Percentiles rank a stretch among this genome's conserved stretches.
Evolutionary conservation across 495 filamentous ascomycete species (phyloP).

Genomic region (Xylaria grammica): DNA sequence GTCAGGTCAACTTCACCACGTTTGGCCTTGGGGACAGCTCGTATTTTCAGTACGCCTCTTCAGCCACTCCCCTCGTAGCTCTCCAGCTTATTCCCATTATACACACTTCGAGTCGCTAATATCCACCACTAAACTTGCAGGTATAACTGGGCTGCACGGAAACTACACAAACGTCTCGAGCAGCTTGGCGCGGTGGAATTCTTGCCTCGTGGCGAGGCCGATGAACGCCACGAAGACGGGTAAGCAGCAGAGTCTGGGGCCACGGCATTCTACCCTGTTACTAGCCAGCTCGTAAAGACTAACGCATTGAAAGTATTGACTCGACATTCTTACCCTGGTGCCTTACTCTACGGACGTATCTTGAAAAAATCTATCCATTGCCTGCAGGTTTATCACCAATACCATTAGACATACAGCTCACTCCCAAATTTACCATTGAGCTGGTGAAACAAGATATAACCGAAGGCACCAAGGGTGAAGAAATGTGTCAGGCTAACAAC

Average conservation of each 20-base stretch:
- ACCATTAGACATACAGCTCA: constrained; percentile 73
- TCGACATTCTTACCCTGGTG: constrained; percentile 83
- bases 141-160: constrained; percentile 92
- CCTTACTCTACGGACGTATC: constrained; percentile 62
- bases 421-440: constrained; percentile 78
- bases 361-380: constrained; percentile 73
- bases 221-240: constrained; percentile 94
- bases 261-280: neutral
- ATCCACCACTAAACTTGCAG: constrained; percentile 45
- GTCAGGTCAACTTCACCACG: constrained; percentile 70
- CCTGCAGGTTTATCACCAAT: constrained; percentile 70
- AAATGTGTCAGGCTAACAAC: constrained; percentile 13
- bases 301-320: constrained; percentile 59
- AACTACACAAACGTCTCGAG: constrained; percentile 80
- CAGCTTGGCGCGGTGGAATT: constrained; percentile 86
- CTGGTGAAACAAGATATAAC: constrained; percentile 31
- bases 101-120: no score
- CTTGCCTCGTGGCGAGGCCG: constrained; percentile 79
- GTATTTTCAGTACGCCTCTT: constrained; percentile 73
- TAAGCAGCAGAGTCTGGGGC: constrained; percentile 45
- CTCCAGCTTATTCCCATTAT: no score
- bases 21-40: constrained; percentile 96
- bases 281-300: neutral
- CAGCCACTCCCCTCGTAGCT: no score
- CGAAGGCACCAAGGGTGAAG: constrained; percentile 29